phyloP scores from a whole-genome alignment of 768 basidiomycete genomes.

The Epithele typhae region DNA sequence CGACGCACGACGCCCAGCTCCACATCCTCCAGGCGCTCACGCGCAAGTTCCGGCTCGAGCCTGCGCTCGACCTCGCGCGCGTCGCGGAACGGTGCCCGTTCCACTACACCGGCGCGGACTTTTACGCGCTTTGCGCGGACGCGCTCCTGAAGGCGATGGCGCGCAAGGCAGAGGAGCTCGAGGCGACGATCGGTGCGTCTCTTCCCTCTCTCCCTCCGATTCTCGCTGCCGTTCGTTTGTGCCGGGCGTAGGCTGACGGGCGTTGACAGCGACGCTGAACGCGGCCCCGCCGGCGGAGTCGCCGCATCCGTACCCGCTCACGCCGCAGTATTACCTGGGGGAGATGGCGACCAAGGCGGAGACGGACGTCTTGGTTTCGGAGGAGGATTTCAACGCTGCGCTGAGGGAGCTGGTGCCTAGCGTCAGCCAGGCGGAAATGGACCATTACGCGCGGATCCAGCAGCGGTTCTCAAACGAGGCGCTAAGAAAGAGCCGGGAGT shows the following conservation, averaged over 20 bases:
- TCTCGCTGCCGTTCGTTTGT: background rate
- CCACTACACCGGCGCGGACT: constrained; percentile 96
- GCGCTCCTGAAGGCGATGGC: constrained; percentile 96
- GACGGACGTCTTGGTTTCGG: constrained; percentile 68
- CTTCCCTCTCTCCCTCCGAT: too few species aligned
- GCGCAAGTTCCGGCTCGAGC: constrained; percentile 82
- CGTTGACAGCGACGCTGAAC: constrained; percentile 38
- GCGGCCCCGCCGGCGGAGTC: constrained; percentile 32
- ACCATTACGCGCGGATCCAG: constrained; percentile 75
- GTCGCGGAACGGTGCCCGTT: constrained; percentile 80
- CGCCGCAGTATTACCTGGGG: constrained; percentile 85
- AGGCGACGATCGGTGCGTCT: constrained; percentile 66
- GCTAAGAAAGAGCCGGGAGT: background rate
- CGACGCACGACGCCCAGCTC: constrained; percentile 78
- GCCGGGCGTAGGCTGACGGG: too few species aligned
- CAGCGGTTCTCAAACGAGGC: constrained; percentile 49
- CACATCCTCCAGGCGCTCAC: constrained; percentile 89
- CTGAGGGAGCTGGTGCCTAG: constrained; percentile 70
- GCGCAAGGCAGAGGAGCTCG: constrained; percentile 75
- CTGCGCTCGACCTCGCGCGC: constrained; percentile 52
- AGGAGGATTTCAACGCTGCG: constrained; percentile 73
- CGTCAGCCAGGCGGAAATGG: constrained; percentile 82
- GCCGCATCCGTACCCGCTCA: constrained; percentile 62
- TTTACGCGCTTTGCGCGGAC: constrained; percentile 96
- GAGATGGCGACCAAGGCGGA: constrained; percentile 73